Base-by-base conservation (phyloP, 2,329 filamentous ascomycete species). In the Trichoderma arundinaceum region DNA sequence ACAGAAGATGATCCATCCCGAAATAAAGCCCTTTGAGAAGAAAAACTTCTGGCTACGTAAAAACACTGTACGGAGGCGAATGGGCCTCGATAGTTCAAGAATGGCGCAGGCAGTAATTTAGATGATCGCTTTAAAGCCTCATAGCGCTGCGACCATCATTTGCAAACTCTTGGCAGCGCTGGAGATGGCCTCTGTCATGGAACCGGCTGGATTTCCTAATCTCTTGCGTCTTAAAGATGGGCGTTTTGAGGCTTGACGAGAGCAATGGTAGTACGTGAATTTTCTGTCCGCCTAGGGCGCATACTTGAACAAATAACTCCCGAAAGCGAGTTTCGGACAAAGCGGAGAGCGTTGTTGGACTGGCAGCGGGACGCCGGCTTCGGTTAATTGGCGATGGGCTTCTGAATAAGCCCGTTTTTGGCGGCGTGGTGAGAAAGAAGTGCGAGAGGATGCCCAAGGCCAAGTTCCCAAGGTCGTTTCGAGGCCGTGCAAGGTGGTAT, bases 341-440 rank as follows among this genome's bases (percentile, higher is more conserved):
- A 17, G n/a, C 33, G 12, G 38, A 6, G 12, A 3, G 19, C 19
- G 19, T 32, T 6, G 52, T 41, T 54, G 33, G 58, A 61, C 41
- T 61, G 58, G 46, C 58, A 51, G 46, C 38, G 46, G 58, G 58
- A 51, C 35, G 46, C 58, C 59, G 59, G 48, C 48, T 54, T 63
- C 59, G 59, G 59, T 54, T 63, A 54, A 63, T 52, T 63, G 49
- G 59, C 35, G 38, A 51, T 54, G 39, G 52, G 59, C 59, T 63
- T 28, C 48, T 46, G 59, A 35, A 59, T 49, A 59, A 59, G 56
- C 56, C 56, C 43, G 56, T 49, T 59, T 38, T 28, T 49, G 56
- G 56, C 52, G 52, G 39, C n/a, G 56, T 59, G 53, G 59, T 63
- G 59, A 63, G 59, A 63, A 63, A 54, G 59, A 63, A 44, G 59